Conservation (phyloP, 495 filamentous ascomycete species). For the Aspergillus diversus region DNA sequence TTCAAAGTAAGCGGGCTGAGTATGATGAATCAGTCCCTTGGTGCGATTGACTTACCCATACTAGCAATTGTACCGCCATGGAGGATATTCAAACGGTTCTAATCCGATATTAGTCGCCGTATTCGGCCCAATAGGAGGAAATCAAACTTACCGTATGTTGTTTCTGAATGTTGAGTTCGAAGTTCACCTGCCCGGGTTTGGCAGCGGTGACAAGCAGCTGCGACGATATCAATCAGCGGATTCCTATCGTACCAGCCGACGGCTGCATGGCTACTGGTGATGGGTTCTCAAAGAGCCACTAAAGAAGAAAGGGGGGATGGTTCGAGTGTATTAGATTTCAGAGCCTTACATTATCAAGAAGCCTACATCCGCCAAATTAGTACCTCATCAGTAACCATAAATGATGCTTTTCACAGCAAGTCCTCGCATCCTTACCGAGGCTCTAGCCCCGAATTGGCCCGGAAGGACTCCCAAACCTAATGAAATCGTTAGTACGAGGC, state of each 20-base stretch:
- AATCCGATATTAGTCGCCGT: conserved; percentile 10
- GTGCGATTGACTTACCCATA: conserved; percentile 60
- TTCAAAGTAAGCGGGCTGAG: neutral
- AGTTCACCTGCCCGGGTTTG: conserved; percentile 76
- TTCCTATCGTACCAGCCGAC: too few species aligned
- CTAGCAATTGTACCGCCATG: conserved; percentile 95
- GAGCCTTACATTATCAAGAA: conserved; percentile 44
- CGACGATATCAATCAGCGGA: conserved; percentile 17
- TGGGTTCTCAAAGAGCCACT: too few species aligned
- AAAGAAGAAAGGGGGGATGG: neutral
- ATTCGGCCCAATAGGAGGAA: neutral
- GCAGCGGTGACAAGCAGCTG: conserved; percentile 80
- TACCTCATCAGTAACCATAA: neutral
- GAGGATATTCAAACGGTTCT: conserved; percentile 89
- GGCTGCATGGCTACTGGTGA: too few species aligned
- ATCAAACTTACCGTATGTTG: conserved; percentile 74
- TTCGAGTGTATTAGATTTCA: neutral
- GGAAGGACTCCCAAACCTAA: conserved; percentile 82
- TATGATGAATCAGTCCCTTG: neutral
- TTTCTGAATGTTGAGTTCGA: conserved; percentile 83
- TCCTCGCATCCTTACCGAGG: conserved; percentile 63
- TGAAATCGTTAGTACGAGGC: conserved; percentile 9
- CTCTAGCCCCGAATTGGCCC: conserved; percentile 81
- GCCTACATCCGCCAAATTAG: conserved; percentile 28
- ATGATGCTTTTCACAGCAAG: neutral